Conservation (phyloP, 1,139 yeast species). For the Kurtzmaniella natalensis region DNA sequence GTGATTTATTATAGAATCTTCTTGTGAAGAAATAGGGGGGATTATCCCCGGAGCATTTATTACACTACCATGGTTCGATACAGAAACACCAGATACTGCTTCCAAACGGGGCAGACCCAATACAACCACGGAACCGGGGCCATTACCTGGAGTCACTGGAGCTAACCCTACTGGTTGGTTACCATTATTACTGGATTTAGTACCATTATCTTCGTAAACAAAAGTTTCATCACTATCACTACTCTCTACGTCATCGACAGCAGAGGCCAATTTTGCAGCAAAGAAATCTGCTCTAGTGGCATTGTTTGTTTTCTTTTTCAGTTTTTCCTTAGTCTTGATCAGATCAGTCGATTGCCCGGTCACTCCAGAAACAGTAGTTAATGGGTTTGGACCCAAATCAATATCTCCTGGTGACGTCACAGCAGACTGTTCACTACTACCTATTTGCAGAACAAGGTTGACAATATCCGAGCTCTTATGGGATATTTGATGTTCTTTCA, state of each 20-base stretch:
- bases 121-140: slow-evolving; percentile 3
- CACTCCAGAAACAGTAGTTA: slow-evolving; percentile 3
- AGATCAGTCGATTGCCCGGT: not conserved
- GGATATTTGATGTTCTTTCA: not conserved
- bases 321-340: slow-evolving; percentile 6
- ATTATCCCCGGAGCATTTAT: slow-evolving; percentile 5
- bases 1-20: not conserved
- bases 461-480: slow-evolving; percentile 23
- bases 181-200: slow-evolving; percentile 4
- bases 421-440: not conserved
- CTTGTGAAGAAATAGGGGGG: slow-evolving; percentile 1
- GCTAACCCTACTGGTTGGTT: slow-evolving; percentile 2
- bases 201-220: slow-evolving; percentile 65
- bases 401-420: slow-evolving; percentile 10
- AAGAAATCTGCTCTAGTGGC: slow-evolving; percentile 81
- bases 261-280: slow-evolving; percentile 91
- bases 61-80: slow-evolving; percentile 7
- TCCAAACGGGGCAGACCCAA: slow-evolving; percentile 4
- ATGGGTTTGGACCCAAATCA: slow-evolving; percentile 5
- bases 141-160: slow-evolving; percentile 1
- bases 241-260: slow-evolving; percentile 84
- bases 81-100: no score
- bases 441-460: slow-evolving; percentile 28
- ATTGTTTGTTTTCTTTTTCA: slow-evolving; percentile 21
- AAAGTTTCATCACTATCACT: slow-evolving; percentile 92